A percentile compares a stretch with the other conserved stretches of the same genome.
Conservation (phyloP, 1,284 basidiomycete genomes). For the Vanrija pseudolonga region DNA sequence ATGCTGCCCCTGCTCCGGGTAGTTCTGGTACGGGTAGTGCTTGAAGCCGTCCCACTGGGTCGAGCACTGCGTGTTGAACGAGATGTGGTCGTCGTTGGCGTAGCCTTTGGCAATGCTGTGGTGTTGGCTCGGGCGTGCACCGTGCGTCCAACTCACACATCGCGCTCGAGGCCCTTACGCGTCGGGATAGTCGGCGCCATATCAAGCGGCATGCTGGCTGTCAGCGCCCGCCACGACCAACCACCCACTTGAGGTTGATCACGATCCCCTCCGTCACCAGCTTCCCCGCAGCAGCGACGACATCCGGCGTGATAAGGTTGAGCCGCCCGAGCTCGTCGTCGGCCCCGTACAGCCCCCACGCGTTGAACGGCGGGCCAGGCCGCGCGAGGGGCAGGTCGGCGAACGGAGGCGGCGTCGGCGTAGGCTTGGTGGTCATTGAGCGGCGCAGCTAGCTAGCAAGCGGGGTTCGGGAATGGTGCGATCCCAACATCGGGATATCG, state of each 20-base stretch:
- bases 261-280: conserved; percentile 26
- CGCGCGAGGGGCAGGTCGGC: conserved; percentile 13
- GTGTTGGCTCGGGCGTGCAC: too few relatives aligned
- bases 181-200: conserved; percentile 1
- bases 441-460: too few relatives aligned
- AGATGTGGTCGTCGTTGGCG: conserved; percentile 36
- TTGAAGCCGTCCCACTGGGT: conserved; percentile 50
- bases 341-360: conserved; percentile 33
- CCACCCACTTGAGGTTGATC: conserved; percentile 31
- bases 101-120: conserved; percentile 18
- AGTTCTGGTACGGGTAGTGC: conserved; percentile 40
- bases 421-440: too few relatives aligned
- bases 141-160: conserved; percentile 15
- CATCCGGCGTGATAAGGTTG: conserved; percentile 31
- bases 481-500: too few relatives aligned
- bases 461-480: too few relatives aligned
- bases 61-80: conserved; percentile 48
- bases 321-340: conserved; percentile 33
- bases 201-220: conserved; percentile 12
- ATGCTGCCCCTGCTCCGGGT: conserved; percentile 23
- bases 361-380: conserved; percentile 30
- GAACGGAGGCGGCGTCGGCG: conserved; percentile 2
- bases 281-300: conserved; percentile 24
- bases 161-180: conserved; percentile 13
- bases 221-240: background rate